Percentiles rank a stretch among this genome's conserved stretches.
These are phyloP conservation scores for Alternaria ventricosa DNA, from an alignment of 2,329 filamentous ascomycete genomes.

Conservation along the genomic window DNA sequence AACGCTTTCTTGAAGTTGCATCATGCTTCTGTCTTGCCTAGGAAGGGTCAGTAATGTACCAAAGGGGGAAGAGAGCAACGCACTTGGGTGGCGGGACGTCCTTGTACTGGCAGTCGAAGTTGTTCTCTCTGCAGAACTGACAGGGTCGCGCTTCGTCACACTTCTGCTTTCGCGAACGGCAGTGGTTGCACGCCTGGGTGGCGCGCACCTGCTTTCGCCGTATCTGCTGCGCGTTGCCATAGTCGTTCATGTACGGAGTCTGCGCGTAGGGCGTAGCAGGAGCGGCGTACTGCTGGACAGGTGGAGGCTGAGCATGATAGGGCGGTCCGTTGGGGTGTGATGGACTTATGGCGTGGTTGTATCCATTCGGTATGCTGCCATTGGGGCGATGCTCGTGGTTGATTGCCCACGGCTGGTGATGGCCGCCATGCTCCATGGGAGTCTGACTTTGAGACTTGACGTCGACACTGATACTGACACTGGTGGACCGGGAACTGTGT, in stretches of 20 bases:
- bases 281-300: conserved; percentile 40
- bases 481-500: conserved; percentile 33
- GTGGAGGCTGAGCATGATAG: conserved; percentile 39
- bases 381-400: conserved; percentile 44
- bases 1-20: conserved; percentile 56
- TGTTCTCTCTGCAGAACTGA: conserved; percentile 81
- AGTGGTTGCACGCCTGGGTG: conserved; percentile 70
- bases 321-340: conserved; percentile 37
- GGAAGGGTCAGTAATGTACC: conserved; percentile 24
- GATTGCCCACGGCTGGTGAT: conserved; percentile 40
- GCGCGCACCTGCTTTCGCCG: conserved; percentile 48
- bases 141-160: conserved; percentile 51
- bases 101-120: conserved; percentile 83
- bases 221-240: conserved; percentile 32
- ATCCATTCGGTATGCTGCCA: conserved; percentile 42
- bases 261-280: conserved; percentile 33
- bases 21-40: conserved; percentile 58
- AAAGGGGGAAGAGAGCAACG: conserved; percentile 37
- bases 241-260: conserved; percentile 40
- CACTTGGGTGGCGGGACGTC: conserved; percentile 92
- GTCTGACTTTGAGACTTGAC: conserved; percentile 34
- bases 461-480: conserved; percentile 34
- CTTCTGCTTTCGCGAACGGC: conserved; percentile 51
- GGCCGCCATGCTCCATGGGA: conserved; percentile 47
- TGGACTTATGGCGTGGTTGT: conserved; percentile 40